Base-by-base conservation (phyloP, 257 asterid genomes). In the Scutellaria minor region DNA sequence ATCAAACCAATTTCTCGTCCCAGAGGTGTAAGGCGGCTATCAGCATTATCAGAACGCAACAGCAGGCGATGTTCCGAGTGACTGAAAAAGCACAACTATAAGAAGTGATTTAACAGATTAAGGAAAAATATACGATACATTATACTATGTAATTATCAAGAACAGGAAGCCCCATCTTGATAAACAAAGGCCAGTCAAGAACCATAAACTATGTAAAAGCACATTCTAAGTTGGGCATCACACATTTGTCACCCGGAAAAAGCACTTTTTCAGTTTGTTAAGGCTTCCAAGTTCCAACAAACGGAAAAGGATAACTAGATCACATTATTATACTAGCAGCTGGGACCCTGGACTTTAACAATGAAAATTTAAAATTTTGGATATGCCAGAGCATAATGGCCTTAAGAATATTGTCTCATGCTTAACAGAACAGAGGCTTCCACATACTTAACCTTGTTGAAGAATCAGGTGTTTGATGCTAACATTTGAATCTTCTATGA, bases 21-120 rank as follows among this genome's bases (percentile, higher is more conserved):
- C 70, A 91, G 80, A 71, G 99, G 97, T 47, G 97, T 91, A 78
- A 94, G 97, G 72, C 99, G 96, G 78, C 97, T 94, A 77, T 94
- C 99, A 3, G 97, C 99, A 76, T 94, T 94, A 83, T 94, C 99
- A 74, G 96, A 85, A 70, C 99, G 90, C 51, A 94, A 85, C 72
- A 91, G 93, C 80, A 94, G 83, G 74, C 97, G 97, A 77, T 91
- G 96, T 71, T 94, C 99, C 37, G 99, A 94, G 76, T 93, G 99
- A 82, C 97, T 94, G 87, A 71, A 78, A 55, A 74, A 9, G 35
- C 31, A 64, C 44, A 35, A 72, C 20, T 48, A 35, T 61, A 35
- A 66, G 13, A 50, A 68, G 42, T 54, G 27, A 64, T 63, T 39
- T 24, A 44, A 66, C 20, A 35, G 68, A 64, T 41, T n/a, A 9